Evolutionary conservation across 495 filamentous ascomycete genomes (phyloP), one percentile per base, ranked within the genome.

Genomic region (Aspergillus mulundensis): DNA sequence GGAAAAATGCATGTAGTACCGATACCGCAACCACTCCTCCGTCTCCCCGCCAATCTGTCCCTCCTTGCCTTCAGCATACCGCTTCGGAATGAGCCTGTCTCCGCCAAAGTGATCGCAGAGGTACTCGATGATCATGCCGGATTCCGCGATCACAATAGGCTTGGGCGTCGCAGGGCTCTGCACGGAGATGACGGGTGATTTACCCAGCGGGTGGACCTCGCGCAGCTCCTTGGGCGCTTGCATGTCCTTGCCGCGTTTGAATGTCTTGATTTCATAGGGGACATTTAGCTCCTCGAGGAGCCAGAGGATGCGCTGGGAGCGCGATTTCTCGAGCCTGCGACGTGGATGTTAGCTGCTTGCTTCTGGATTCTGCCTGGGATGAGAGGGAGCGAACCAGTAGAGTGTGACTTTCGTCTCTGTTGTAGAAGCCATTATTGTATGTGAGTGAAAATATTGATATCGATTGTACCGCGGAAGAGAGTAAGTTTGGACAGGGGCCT

Each of bases 291-390:
- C 91, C 70, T 94, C 88, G 48, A 96, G 82, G 39, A 97, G 84
- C 90, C 89, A 96, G 41, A 93, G 77, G 58, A 96, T 88, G 44
- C 90, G 85, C 58, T 96, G 90, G 49, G 88, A 82, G 54, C 92
- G 89, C 39, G 70, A 71, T 63, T 75, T 60, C 41, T 73, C 69
- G 38, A 75, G 70, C 72, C 72, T 74, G 30, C 11, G 32, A 19
- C n/a, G n/a, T n/a, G 16, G 38, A 10, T 48, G 20, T 49, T 6
- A 38, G 34, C 6, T 20, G 20, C 16, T 11, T 36, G 11, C 8
- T 36, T 24, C 15, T 18, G 15, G 18, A 16, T 3, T 34, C 15
- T 2, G n/a, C n/a, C n/a, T n/a, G n/a, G 32, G 7, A 39, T 48
- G 25, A 23, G 19, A 15, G 18, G 3, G 18, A 41, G 60, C 74